A percentile compares a stretch with the other conserved stretches of the same genome.
These are phyloP conservation scores for Royoungia palumana DNA, from an alignment of 768 basidiomycete species.

Conservation along the genomic window DNA sequence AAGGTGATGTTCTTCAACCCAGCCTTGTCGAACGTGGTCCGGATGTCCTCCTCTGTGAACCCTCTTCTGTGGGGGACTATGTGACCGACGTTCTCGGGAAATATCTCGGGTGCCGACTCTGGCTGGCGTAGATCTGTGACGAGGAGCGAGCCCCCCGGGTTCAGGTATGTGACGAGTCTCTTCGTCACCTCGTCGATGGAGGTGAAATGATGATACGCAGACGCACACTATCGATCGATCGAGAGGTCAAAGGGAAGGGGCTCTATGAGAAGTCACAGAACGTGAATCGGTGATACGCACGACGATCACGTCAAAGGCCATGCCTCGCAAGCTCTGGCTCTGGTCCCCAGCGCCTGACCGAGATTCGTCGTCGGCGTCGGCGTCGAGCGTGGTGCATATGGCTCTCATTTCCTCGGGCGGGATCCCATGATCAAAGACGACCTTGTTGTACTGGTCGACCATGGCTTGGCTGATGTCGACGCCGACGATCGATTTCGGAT, in stretches of 20 bases:
- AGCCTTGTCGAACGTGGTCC: slow-evolving; percentile 47
- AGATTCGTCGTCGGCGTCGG: too few species aligned
- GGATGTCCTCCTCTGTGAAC: slow-evolving; percentile 48
- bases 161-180: slow-evolving; percentile 52
- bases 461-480: slow-evolving; percentile 72
- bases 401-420: slow-evolving; percentile 64
- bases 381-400: slow-evolving; percentile 42
- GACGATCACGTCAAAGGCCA: slow-evolving; percentile 65
- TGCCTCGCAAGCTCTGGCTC: slow-evolving; percentile 39
- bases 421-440: slow-evolving; percentile 59
- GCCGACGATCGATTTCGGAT: slow-evolving; percentile 63
- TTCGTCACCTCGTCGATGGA: slow-evolving; percentile 50
- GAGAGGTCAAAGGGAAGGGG: background rate
- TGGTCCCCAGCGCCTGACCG: too few species aligned
- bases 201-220: slow-evolving; percentile 61
- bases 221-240: slow-evolving; percentile 46
- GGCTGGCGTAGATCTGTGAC: slow-evolving; percentile 50
- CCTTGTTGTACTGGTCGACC: slow-evolving; percentile 64
- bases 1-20: slow-evolving; percentile 48
- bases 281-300: slow-evolving; percentile 41
- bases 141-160: slow-evolving; percentile 57
- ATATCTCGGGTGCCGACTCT: slow-evolving; percentile 21
- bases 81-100: slow-evolving; percentile 36
- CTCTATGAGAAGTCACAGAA: background rate
- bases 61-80: slow-evolving; percentile 56